Evolutionary conservation across 2,329 filamentous ascomycete species (phyloP).

Genomic region (Cryphonectria nitschkei): DNA sequence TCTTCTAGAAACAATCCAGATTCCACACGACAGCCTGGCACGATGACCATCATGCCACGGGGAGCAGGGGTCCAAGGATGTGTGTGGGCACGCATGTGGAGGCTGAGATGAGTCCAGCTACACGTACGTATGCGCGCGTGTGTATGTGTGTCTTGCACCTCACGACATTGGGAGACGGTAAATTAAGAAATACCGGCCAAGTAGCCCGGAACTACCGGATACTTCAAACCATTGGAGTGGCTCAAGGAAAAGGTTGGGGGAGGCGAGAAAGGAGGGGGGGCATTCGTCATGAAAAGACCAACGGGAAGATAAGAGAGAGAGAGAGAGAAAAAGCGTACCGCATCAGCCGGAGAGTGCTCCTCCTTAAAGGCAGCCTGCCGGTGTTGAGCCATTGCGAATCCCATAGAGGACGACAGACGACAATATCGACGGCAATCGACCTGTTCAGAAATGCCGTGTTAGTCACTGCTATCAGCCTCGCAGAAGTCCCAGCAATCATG

Average conservation of each 20-base stretch:
- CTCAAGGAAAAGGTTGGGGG: neutral
- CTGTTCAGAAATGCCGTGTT: neutral
- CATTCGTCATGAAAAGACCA: neutral
- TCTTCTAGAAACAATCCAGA: constrained; percentile 48
- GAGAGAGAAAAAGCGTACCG: constrained; percentile 41
- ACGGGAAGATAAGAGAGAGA: neutral
- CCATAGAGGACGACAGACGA: constrained; percentile 37
- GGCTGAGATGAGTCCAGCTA: neutral
- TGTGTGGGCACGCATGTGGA: neutral
- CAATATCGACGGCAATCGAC: neutral
- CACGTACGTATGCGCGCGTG: neutral
- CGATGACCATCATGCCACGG: constrained; percentile 12
- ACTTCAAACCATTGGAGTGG: neutral
- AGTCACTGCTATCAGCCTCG: neutral
- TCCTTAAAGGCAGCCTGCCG: constrained; percentile 49
- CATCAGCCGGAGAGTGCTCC: constrained; percentile 42
- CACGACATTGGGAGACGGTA: neutral
- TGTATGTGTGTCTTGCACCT: neutral
- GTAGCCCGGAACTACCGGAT: constrained; percentile 23
- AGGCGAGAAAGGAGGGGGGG: neutral
- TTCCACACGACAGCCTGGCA: constrained; percentile 21
- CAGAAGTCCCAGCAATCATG: too few species aligned
- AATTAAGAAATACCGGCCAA: neutral
- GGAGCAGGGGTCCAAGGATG: constrained; percentile 9
- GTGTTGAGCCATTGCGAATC: constrained; percentile 51